These are phyloP conservation scores for Claviceps cyperi DNA, from an alignment of 2,329 filamentous ascomycete genomes.

Conservation along the genomic window DNA sequence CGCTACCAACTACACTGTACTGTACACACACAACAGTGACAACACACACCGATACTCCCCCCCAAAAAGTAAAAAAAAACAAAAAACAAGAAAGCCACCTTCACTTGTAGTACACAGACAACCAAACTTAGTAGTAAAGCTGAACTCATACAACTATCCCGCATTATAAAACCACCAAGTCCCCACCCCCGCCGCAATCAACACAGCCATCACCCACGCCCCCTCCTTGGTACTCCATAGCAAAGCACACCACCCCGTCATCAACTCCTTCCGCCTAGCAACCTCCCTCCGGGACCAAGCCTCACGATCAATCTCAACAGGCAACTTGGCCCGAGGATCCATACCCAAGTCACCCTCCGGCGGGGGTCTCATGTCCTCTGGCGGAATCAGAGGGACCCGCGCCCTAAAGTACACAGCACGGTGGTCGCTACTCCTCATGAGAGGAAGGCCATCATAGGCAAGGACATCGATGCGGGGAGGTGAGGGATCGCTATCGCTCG, in stretches of 20 bases:
- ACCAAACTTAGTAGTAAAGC: no score
- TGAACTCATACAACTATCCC: constrained; percentile 4
- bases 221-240: constrained; percentile 39
- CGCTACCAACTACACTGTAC: no score
- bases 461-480: constrained; percentile 31
- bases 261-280: constrained; percentile 30
- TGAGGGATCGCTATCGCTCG: constrained; percentile 8
- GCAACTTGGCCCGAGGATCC: constrained; percentile 32
- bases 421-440: constrained; percentile 78
- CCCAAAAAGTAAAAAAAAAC: no score
- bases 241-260: constrained; percentile 40
- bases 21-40: no score
- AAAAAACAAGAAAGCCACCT: no score
- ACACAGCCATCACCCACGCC: constrained; percentile 28
- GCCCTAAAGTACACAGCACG: constrained; percentile 64
- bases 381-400: constrained; percentile 44
- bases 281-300: constrained; percentile 37
- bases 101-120: neutral
- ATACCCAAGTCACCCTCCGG: neutral
- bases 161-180: constrained; percentile 28
- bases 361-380: constrained; percentile 24
- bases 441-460: constrained; percentile 61
- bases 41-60: no score
- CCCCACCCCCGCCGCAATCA: constrained; percentile 26
- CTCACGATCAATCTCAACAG: constrained; percentile 38